Conservation (phyloP, 495 filamentous ascomycete species). For the Cercophora scortea region DNA sequence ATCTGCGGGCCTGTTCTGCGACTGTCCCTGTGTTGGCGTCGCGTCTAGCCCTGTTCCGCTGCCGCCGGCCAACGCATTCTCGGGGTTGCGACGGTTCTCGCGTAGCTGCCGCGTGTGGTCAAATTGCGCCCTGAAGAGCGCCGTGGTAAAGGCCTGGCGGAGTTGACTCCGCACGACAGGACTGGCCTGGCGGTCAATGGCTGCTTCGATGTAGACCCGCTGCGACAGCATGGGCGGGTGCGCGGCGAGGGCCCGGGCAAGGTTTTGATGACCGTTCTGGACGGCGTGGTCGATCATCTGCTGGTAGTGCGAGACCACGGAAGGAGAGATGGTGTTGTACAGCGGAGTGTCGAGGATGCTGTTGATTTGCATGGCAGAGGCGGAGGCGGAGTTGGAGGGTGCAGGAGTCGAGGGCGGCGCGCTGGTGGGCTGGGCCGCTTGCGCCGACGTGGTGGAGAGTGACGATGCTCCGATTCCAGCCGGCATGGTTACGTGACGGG, state of each 20-base stretch:
- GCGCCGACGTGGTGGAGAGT: background rate
- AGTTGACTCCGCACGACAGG: constrained; percentile 32
- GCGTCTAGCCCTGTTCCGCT: background rate
- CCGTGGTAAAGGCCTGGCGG: constrained; percentile 30
- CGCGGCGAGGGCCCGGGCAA: constrained; percentile 33
- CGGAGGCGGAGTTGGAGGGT: background rate
- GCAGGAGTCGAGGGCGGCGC: background rate
- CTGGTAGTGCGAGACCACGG: constrained; percentile 18
- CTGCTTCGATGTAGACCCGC: constrained; percentile 29
- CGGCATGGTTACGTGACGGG: background rate
- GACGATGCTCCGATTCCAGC: background rate
- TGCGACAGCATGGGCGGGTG: constrained; percentile 38
- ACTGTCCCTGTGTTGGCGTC: background rate
- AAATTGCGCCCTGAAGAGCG: constrained; percentile 35
- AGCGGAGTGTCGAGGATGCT: background rate
- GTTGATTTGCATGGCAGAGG: background rate
- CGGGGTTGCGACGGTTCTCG: constrained; percentile 17
- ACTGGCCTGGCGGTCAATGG: constrained; percentile 35
- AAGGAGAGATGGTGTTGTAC: background rate
- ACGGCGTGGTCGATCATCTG: constrained; percentile 37
- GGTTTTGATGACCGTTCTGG: constrained; percentile 30
- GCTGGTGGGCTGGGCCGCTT: background rate
- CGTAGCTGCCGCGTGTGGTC: constrained; percentile 25
- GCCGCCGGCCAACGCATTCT: background rate
- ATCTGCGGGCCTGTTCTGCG: background rate